Evolutionary conservation across 306 rosid species (phyloP), one percentile per base, ranked within the genome.

Genomic region (Biancaea sappan): DNA sequence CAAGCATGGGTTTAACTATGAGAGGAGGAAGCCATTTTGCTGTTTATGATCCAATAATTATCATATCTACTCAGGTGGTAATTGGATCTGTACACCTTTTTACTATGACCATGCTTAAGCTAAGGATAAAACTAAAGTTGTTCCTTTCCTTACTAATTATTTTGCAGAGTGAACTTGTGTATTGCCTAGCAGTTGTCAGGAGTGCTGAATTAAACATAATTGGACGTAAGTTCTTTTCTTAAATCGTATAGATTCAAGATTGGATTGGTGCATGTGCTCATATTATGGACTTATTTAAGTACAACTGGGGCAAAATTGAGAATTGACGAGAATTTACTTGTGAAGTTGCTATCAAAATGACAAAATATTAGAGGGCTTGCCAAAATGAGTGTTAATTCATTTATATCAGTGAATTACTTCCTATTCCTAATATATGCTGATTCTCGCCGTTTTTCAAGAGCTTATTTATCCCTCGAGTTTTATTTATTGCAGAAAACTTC

Each of bases 151-250:
- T 73, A 1, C 62, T 40, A 51, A 69, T 63, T 44, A 66, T 71
- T 53, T 75, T 85, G 86, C 92, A 91, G 98, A 82, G 64, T 57
- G 92, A 82, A 76, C 86, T 85, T 81, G 84, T 94, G 73, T 89
- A 94, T 81, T 94, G 97, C 88, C 88, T 94, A 64, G 96, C 96
- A 43, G 86, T 91, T 68, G 88, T 91, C 83, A 91, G 85, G 88
- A 91, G 97, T 69, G 61, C 84, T 1, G 96, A 83, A 68, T 83
- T 91, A 76, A 88, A 82, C 79, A 89, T 91, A 78, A 89, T 94
- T 69, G 96, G 97, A 53, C 97, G 97, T 94, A 89, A 94, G 96
- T 89, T 40, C 80, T 50, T 43, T 58, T 64, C 72, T 66, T 72
- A 54, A 34, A 71, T 75, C 38, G 61, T 32, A 63, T 37, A 28